A percentile compares a stretch with the other conserved stretches of the same genome.
These are phyloP conservation scores for Lachnellula arida DNA, from an alignment of 2,329 filamentous ascomycete genomes.

Conservation along the genomic window DNA sequence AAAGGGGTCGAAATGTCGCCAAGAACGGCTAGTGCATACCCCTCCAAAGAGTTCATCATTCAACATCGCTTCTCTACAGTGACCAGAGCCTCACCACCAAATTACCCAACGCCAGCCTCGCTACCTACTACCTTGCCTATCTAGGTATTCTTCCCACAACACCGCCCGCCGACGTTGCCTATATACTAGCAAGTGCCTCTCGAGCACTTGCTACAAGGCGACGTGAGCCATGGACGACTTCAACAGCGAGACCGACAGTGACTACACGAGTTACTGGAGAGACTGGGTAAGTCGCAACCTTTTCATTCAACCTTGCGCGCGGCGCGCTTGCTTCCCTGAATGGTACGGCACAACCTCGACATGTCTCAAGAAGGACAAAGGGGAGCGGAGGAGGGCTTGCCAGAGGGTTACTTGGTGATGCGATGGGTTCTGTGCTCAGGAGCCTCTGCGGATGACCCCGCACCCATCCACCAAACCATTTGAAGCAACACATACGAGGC, in stretches of 20 bases:
- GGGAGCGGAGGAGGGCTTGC: too few relatives aligned
- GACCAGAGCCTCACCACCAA: conserved; percentile 11
- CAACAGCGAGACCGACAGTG: conserved; percentile 94
- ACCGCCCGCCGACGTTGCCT: conserved; percentile 16
- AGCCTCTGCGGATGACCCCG: not conserved
- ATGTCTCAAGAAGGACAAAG: not conserved
- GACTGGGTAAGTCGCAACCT: conserved; percentile 76
- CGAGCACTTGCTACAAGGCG: conserved; percentile 27
- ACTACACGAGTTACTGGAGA: conserved; percentile 98
- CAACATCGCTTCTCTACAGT: conserved; percentile 1
- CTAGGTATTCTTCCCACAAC: conserved; percentile 5
- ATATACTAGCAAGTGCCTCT: conserved; percentile 26
- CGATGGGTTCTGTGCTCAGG: not conserved
- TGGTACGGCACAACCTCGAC: conserved; percentile 1
- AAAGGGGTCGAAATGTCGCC: not conserved
- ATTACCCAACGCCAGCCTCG: conserved; percentile 12
- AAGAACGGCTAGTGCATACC: conserved; percentile 1
- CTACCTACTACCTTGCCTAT: too few relatives aligned
- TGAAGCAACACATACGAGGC: not conserved
- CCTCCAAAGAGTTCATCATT: not conserved
- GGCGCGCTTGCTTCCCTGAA: conserved; percentile 6
- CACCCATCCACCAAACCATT: not conserved
- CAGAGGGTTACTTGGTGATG: not conserved
- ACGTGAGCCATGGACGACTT: conserved; percentile 79
- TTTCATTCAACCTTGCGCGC: conserved; percentile 18